Base-by-base conservation (phyloP, 768 basidiomycete species). In the Zangia roseola region DNA sequence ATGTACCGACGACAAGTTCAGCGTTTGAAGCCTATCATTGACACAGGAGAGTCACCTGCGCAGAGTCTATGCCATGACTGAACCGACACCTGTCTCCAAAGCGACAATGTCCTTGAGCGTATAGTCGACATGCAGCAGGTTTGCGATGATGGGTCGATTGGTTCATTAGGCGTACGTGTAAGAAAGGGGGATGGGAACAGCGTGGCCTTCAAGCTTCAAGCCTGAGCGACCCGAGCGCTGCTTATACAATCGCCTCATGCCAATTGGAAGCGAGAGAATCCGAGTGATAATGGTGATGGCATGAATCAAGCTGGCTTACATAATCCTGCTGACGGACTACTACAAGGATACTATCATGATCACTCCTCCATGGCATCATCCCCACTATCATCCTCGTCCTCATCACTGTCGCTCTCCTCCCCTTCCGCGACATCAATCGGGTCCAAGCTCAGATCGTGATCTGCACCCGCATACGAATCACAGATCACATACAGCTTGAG, bases 401-500 rank as follows among this genome's bases (percentile, higher is more conserved):
- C 87, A 48, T 91, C 91, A 45, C 83, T 84, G 45, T 89, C 88
- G 52, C 85, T 88, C 16, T 91, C 89, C 65, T 92, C 91, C 3
- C 93, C 94, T 65, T 95, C 91, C 0, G 86, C 91, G 45, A 97
- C 92, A 21, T 89, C 85, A 53, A 97, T 80, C 8, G 83, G 74
- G 31, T 91, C 88, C 40, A 97, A 64, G 39, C 81, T 78, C 63
- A 97, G 85, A 62, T 94, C 93, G 60, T 97, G 93, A 61, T 97
- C 95, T 30, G 91, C 92, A 7, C 91, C 92, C 20, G 88, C 74
- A 64, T 94, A 95, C 45, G 88, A 87, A 63, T 97, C 94, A 55
- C 92, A 94, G 52, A 98, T 94, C 47, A 94, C 86, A 58, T 88
- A 94, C 31, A 97, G 67, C 70, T 91, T 91, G 48, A 97, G 75